These are phyloP conservation scores for Trypanosoma grayi DNA, from an alignment of 208 protist genomes.

Conservation along the genomic window DNA sequence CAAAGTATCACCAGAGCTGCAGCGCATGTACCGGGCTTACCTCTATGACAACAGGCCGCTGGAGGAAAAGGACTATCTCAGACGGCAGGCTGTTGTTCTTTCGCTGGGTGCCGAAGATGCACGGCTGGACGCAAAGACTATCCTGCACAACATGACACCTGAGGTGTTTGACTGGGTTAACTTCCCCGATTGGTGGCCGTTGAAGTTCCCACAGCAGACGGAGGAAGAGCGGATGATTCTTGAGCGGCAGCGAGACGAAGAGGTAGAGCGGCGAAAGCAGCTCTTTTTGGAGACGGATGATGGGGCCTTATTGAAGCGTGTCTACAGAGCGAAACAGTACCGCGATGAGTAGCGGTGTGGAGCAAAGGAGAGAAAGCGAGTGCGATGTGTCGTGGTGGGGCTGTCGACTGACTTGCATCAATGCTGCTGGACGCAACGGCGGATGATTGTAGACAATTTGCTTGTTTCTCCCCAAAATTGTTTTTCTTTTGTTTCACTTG, in stretches of 20 bases:
- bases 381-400: neutral
- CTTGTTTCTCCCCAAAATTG: neutral
- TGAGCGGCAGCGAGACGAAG: conserved; percentile 73
- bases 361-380: neutral
- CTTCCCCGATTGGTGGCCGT: conserved; percentile 89
- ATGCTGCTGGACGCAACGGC: too few species aligned
- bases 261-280: conserved; percentile 65
- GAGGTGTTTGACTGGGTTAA: conserved; percentile 86
- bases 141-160: conserved; percentile 83
- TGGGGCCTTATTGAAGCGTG: conserved; percentile 67
- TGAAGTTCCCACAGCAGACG: conserved; percentile 74
- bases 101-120: conserved; percentile 52
- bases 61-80: conserved; percentile 53
- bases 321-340: conserved; percentile 63
- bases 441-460: too few species aligned
- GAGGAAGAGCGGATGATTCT: conserved; percentile 76
- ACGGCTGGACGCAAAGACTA: conserved; percentile 69
- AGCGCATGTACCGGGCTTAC: conserved; percentile 82
- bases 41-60: conserved; percentile 80
- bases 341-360: conserved; percentile 41
- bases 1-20: conserved; percentile 80
- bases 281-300: conserved; percentile 77
- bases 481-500: conserved; percentile 10
- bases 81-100: conserved; percentile 50
- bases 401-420: too few species aligned